Percentiles rank a stretch among this genome's conserved stretches.
These are phyloP conservation scores for Cenchrus fungigraminus DNA, from an alignment of 176 grass and related monocot species.

Conservation along the genomic window DNA sequence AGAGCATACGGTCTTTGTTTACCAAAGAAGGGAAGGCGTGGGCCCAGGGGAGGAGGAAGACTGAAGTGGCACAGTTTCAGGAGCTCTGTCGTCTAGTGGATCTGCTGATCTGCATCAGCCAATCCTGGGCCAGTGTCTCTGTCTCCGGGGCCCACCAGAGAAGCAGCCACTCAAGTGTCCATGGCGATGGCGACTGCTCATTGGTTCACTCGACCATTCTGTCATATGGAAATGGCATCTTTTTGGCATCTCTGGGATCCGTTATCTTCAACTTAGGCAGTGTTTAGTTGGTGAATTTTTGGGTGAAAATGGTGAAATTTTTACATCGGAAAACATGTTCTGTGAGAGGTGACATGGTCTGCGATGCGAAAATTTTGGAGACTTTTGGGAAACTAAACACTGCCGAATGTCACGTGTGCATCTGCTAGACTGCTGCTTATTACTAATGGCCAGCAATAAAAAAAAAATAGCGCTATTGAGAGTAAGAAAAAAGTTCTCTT, in stretches of 20 bases:
- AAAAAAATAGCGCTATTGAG: neutral
- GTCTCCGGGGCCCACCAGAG: neutral
- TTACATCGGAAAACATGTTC: too few relatives aligned
- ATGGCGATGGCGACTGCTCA: too few relatives aligned
- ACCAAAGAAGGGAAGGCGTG: neutral
- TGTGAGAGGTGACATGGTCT: too few relatives aligned
- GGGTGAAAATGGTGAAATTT: too few relatives aligned
- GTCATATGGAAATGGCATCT: neutral
- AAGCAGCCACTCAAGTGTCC: neutral
- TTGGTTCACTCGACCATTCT: neutral
- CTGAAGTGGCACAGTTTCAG: neutral
- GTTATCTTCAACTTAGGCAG: too few relatives aligned
- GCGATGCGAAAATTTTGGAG: too few relatives aligned
- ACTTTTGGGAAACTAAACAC: too few relatives aligned
- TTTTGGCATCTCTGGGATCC: neutral
- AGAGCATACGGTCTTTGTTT: neutral
- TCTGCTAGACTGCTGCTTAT: neutral
- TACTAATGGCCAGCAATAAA: neutral
- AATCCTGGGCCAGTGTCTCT: neutral
- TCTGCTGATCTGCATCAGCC: neutral
- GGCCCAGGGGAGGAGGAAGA: neutral
- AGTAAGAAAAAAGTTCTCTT: neutral
- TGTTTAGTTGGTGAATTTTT: too few relatives aligned
- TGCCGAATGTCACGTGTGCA: too few relatives aligned
- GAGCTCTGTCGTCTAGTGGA: neutral